Conservation (phyloP, 805 yeast species). For the Ogataea minuta region DNA sequence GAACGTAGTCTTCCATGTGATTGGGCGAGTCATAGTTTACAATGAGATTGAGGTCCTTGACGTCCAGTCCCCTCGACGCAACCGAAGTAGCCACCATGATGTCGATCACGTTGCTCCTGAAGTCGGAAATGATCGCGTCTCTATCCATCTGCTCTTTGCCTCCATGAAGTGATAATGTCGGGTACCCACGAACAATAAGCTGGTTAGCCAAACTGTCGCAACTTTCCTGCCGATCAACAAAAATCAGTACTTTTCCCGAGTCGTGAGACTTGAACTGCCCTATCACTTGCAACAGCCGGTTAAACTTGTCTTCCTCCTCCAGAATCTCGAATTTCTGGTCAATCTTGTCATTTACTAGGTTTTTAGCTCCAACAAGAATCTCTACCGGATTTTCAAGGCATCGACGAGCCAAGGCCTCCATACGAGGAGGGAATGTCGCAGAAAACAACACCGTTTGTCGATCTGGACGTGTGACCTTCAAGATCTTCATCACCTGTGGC, state of each 20-base stretch:
- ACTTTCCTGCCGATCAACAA: slow-evolving; percentile 83
- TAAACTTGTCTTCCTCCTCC: slow-evolving; percentile 54
- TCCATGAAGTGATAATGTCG: slow-evolving; percentile 78
- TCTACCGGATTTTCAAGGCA: slow-evolving; percentile 65
- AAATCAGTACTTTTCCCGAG: slow-evolving; percentile 61
- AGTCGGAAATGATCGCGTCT: slow-evolving; percentile 67
- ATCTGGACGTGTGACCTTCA: slow-evolving; percentile 77
- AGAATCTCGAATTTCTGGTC: slow-evolving; percentile 68
- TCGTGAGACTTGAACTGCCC: slow-evolving; percentile 40
- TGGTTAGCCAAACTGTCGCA: slow-evolving; percentile 70
- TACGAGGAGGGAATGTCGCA: slow-evolving; percentile 85
- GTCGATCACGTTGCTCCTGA: slow-evolving; percentile 56
- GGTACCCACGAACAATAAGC: slow-evolving; percentile 51
- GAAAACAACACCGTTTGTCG: slow-evolving; percentile 87
- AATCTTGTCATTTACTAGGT: slow-evolving; percentile 79
- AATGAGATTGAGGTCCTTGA: slow-evolving; percentile 78
- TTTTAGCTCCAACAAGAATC: slow-evolving; percentile 75
- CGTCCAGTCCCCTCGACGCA: slow-evolving; percentile 93
- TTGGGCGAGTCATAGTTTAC: slow-evolving; percentile 79
- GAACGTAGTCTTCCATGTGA: slow-evolving; percentile 93
- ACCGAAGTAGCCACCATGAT: slow-evolving; percentile 88
- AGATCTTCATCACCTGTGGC: slow-evolving; percentile 85
- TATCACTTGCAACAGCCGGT: slow-evolving; percentile 52
- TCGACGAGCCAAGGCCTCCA: slow-evolving; percentile 72
- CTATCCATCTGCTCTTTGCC: slow-evolving; percentile 88